Percentiles rank a stretch among this genome's conserved stretches.
phyloP scores from a whole-genome alignment of 257 asterid species.

The Plantago major region DNA sequence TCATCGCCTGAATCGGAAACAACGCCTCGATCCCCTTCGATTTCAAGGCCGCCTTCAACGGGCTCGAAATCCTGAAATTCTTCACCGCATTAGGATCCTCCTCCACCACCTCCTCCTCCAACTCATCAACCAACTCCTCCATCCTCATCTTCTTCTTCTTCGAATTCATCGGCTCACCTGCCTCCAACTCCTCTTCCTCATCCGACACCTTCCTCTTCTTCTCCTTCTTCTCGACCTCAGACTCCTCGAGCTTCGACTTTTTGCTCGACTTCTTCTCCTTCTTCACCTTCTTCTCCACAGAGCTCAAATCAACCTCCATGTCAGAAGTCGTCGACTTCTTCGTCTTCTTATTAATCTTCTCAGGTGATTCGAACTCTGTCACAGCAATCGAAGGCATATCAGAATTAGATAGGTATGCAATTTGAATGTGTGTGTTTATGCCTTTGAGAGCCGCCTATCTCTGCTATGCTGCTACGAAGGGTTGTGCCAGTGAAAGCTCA shows the following conservation, averaged over 20 bases:
- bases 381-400: slow-evolving; percentile 54
- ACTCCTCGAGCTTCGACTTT: slow-evolving; percentile 26
- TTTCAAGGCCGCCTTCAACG: slow-evolving; percentile 50
- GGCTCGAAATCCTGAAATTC: slow-evolving; percentile 65
- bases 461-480: background rate
- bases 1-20: slow-evolving; percentile 89
- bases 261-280: slow-evolving; percentile 66
- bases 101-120: slow-evolving; percentile 24
- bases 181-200: slow-evolving; percentile 63
- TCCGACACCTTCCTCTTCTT: slow-evolving; percentile 52
- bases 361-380: slow-evolving; percentile 36
- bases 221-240: slow-evolving; percentile 33
- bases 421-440: background rate
- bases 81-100: slow-evolving; percentile 54
- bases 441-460: background rate
- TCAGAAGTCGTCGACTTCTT: background rate
- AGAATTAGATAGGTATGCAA: too few relatives aligned
- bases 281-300: slow-evolving; percentile 36
- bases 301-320: background rate
- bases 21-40: slow-evolving; percentile 57
- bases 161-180: slow-evolving; percentile 25
- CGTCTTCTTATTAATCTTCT: slow-evolving; percentile 46
- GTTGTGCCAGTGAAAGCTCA: background rate
- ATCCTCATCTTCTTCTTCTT: slow-evolving; percentile 39
- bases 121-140: slow-evolving; percentile 38